Conservation (phyloP, 1,139 yeast genomes). For the Blastobotrys capitulatus region DNA sequence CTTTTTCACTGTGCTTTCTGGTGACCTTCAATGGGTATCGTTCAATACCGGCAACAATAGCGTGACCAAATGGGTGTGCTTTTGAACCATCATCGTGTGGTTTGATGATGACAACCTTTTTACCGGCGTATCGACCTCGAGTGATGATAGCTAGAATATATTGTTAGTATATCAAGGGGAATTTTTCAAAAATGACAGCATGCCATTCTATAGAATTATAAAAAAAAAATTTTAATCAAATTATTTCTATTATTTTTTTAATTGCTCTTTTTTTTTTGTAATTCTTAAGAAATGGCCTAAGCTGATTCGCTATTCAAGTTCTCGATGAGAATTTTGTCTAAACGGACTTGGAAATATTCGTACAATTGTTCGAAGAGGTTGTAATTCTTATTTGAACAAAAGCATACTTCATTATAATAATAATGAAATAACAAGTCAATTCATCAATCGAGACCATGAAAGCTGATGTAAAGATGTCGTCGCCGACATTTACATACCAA, state of each 20-base stretch:
- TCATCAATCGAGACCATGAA: constrained; percentile 16
- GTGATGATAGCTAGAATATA: constrained; percentile 80
- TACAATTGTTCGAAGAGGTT: too few relatives aligned
- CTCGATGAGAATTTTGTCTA: constrained; percentile 2
- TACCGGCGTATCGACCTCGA: constrained; percentile 99
- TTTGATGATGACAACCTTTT: constrained; percentile 98
- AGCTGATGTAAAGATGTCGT: constrained; percentile 10
- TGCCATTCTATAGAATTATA: constrained; percentile 5
- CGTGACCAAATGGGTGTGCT: constrained; percentile 98
- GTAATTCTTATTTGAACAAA: background rate
- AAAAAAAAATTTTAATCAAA: too few relatives aligned
- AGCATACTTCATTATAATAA: background rate
- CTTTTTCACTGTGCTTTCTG: constrained; percentile 93
- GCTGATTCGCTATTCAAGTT: constrained; percentile 9
- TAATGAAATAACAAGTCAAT: background rate
- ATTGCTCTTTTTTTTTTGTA: too few relatives aligned
- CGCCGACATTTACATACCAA: constrained; percentile 63
- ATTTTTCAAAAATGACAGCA: constrained; percentile 4
- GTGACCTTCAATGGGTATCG: constrained; percentile 97
- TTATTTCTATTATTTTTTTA: too few relatives aligned
- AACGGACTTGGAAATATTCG: background rate
- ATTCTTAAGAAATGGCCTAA: background rate
- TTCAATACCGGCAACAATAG: constrained; percentile 99
- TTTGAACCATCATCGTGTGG: constrained; percentile 99
- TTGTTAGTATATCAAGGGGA: constrained; percentile 17